Evolutionary conservation across 1,284 basidiomycete genomes (phyloP).

Genomic region (Apiotrichum domesticum): DNA sequence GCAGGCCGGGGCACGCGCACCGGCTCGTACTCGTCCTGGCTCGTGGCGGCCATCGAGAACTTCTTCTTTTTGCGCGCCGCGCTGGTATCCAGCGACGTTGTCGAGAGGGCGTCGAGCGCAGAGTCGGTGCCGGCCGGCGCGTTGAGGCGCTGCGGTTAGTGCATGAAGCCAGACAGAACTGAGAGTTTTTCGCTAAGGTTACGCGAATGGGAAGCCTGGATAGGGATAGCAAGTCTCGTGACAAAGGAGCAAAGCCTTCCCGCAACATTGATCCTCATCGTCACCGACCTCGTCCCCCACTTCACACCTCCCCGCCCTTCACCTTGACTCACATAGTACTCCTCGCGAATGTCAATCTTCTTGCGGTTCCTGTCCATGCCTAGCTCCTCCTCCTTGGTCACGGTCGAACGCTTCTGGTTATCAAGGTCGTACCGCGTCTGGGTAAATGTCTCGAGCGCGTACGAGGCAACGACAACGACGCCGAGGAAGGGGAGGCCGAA

Average conservation of each 20-base stretch:
- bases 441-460: conserved; percentile 73
- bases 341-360: conserved; percentile 87
- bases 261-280: too few relatives aligned
- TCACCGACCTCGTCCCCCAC: too few relatives aligned
- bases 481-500: conserved; percentile 85
- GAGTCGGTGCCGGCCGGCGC: conserved; percentile 13
- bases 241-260: too few relatives aligned
- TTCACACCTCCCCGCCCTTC: too few relatives aligned
- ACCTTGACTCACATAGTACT: conserved; percentile 74
- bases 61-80: conserved; percentile 16
- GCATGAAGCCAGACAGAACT: neutral
- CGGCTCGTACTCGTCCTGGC: conserved; percentile 73
- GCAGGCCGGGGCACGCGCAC: conserved; percentile 74
- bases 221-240: too few relatives aligned
- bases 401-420: conserved; percentile 67
- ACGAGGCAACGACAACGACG: conserved; percentile 82
- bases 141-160: conserved; percentile 24
- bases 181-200: too few relatives aligned
- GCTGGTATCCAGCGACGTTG: conserved; percentile 2
- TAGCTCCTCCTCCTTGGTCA: conserved; percentile 77
- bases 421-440: conserved; percentile 88
- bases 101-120: conserved; percentile 3
- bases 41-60: conserved; percentile 31
- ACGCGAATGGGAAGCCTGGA: too few relatives aligned
- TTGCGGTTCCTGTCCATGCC: conserved; percentile 71